A percentile compares a stretch with the other conserved stretches of the same genome.
Conservation (phyloP, 2,329 filamentous ascomycete species). For the Cladosporium sp. region DNA sequence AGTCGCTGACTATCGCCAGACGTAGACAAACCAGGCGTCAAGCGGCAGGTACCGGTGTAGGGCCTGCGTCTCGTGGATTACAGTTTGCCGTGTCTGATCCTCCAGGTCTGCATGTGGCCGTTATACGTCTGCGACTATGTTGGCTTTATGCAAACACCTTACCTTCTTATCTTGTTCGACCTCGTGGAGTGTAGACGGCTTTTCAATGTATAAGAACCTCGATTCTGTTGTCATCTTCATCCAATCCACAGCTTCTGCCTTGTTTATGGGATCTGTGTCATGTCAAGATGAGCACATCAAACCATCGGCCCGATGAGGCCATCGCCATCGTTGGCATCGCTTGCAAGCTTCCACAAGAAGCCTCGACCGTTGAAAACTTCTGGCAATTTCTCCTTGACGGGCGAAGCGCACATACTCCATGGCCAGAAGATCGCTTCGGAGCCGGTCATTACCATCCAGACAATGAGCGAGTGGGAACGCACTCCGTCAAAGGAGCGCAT, state of each 20-base stretch:
- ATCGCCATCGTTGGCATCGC: constrained; percentile 19
- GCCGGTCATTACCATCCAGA: constrained; percentile 28
- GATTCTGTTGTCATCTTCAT: neutral
- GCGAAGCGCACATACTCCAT: neutral
- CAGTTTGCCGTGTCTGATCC: neutral
- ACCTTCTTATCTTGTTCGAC: neutral
- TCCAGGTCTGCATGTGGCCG: neutral
- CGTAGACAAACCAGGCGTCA: neutral
- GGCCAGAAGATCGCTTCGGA: constrained; percentile 26
- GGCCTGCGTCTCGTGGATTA: neutral
- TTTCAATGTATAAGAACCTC: neutral
- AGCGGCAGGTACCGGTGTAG: neutral
- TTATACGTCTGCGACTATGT: neutral
- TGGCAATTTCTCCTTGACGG: constrained; percentile 1
- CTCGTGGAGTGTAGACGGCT: neutral
- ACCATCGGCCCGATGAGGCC: neutral
- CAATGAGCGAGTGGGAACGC: constrained; percentile 9
- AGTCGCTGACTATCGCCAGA: neutral
- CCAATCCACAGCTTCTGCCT: neutral
- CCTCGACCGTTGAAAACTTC: neutral
- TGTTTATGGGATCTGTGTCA: neutral
- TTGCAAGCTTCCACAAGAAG: constrained; percentile 15
- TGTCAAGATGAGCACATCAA: neutral
- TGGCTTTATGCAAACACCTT: neutral
- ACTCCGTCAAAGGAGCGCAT: constrained; percentile 17